Conservation (phyloP, 2,329 filamentous ascomycete genomes). For the Leptographium radiaticola region DNA sequence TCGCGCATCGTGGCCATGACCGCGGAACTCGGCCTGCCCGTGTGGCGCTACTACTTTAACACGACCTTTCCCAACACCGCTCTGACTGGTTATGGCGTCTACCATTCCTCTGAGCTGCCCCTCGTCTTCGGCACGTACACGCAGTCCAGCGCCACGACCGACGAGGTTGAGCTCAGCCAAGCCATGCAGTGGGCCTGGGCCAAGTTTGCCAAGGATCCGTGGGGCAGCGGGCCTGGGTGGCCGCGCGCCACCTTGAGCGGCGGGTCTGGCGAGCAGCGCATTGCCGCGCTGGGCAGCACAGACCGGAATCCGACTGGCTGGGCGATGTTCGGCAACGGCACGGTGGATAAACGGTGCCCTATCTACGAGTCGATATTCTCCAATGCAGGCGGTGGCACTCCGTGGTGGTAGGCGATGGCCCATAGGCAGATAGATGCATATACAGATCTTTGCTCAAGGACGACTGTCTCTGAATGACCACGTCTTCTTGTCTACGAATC, state of each 20-base stretch:
- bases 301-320: background rate
- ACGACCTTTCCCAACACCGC: background rate
- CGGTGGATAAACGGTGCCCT: background rate
- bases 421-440: background rate
- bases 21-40: background rate
- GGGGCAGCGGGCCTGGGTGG: background rate
- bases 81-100: background rate
- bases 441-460: too few relatives aligned
- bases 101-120: background rate
- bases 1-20: background rate
- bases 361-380: background rate
- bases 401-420: background rate
- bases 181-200: background rate
- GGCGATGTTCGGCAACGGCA: background rate
- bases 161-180: background rate
- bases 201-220: background rate
- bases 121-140: background rate
- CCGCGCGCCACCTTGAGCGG: background rate
- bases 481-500: too few relatives aligned
- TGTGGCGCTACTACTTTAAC: background rate
- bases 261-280: background rate
- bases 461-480: too few relatives aligned
- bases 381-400: background rate
- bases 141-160: background rate
- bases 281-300: background rate